Evolutionary conservation across 129 eudicot genomes (phyloP), one percentile per base, ranked within the genome.

Genomic region (Flaveria sonorensis): DNA sequence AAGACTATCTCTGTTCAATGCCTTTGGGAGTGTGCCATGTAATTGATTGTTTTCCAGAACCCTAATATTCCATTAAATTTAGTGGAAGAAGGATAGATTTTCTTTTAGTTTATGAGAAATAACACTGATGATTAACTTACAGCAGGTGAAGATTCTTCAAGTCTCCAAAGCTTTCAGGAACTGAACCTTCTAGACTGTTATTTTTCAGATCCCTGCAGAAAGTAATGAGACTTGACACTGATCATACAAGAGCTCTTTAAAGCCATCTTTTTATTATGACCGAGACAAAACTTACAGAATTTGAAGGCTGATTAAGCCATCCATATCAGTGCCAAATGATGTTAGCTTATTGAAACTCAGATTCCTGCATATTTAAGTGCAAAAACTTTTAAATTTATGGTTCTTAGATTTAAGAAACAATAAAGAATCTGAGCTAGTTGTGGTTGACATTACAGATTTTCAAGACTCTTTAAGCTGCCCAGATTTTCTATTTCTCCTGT

Each of bases 401-500:
- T 18, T 46, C 50, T 73, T 65, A 65, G 18, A n/a, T 39, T 48
- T 48, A 24, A 59, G 81, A 52, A 71, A 77, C 61, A 46, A n/a
- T 24, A 59, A 64, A 51, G 8, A 77, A 66, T 13, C 11, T 47
- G 56, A 72, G 21, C 43, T 42, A 63, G 60, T 19, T 20, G 45
- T 7, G 13, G 4, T 53, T 68, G 68, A 70, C 70, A 76, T 85
- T 93, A 93, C 98, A 93, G 80, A 76, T 87, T 81, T 72, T 88
- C 90, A 74, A 93, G 96, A 76, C 77, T 89, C 68, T 82, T 86
- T 78, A 93, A 83, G 85, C 98, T 81, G 24, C 90, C 96, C 81
- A 93, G 73, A 86, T 89, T 90, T 78, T 89, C 87, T 83, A 90
- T 87, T 77, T 91, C 93, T 74, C 97, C 98, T 18, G 84, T 74